Evolutionary conservation across 2,329 filamentous ascomycete species (phyloP).

Genomic region (Paecilomyces dactylethromorphus): DNA sequence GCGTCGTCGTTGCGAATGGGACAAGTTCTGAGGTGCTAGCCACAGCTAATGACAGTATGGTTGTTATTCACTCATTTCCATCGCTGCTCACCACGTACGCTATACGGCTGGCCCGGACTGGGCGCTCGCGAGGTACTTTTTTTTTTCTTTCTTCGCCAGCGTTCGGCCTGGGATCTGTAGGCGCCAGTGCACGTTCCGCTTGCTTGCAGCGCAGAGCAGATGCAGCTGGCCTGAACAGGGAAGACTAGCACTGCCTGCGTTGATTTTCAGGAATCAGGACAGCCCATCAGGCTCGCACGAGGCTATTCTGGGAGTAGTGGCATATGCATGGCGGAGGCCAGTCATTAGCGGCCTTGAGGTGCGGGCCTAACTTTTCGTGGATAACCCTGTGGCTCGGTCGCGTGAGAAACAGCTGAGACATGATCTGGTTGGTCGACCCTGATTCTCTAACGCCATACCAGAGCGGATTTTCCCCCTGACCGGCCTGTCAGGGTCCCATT

Average conservation of each 20-base stretch:
- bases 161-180: background rate
- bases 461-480: background rate
- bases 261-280: background rate
- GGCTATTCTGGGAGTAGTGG: background rate
- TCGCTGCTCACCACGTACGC: background rate
- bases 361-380: background rate
- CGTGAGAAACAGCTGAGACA: background rate
- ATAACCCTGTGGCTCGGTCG: background rate
- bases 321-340: background rate
- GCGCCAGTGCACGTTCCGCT: background rate
- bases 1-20: background rate
- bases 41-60: background rate
- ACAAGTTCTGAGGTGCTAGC: background rate
- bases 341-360: background rate
- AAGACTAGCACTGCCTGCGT: background rate
- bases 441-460: background rate
- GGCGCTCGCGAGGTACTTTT: background rate
- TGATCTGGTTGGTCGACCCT: background rate
- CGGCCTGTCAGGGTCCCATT: background rate
- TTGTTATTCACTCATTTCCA: background rate
- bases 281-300: background rate
- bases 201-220: background rate
- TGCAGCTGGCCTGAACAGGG: background rate
- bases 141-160: background rate
- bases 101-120: background rate